phyloP scores from a whole-genome alignment of 1,284 basidiomycete genomes.

The Puccinia coronata region DNA sequence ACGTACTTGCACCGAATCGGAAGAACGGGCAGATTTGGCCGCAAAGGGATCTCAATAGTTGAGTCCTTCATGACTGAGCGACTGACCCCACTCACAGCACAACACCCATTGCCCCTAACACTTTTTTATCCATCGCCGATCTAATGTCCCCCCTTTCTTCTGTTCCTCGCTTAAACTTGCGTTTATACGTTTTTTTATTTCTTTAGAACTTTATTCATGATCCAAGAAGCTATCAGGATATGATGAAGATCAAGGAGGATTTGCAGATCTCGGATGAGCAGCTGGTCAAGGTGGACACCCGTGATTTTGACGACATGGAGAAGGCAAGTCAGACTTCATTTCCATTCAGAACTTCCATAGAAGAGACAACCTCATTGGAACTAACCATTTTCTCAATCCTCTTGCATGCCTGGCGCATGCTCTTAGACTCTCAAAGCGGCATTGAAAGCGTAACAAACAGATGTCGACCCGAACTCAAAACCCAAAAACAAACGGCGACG shows the following conservation, averaged over 20 bases:
- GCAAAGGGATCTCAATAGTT: conserved; percentile 84
- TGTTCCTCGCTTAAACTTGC: too few relatives aligned
- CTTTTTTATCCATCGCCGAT: not conserved
- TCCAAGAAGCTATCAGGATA: conserved; percentile 76
- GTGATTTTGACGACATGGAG: conserved; percentile 83
- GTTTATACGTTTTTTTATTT: not conserved
- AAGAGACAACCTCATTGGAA: too few relatives aligned
- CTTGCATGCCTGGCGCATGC: too few relatives aligned
- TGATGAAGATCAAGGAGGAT: conserved; percentile 76
- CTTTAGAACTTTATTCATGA: conserved; percentile 81
- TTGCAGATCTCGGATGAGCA: conserved; percentile 72
- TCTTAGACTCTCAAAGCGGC: conserved; percentile 45
- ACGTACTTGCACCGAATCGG: conserved; percentile 98
- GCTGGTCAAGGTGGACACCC: conserved; percentile 49
- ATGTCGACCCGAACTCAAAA: not conserved
- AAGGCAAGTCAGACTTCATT: conserved; percentile 59
- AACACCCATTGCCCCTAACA: too few relatives aligned
- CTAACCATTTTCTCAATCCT: too few relatives aligned
- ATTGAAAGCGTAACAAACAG: conserved; percentile 19
- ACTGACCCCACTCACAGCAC: too few relatives aligned
- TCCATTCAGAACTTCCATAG: too few relatives aligned
- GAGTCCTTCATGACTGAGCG: too few relatives aligned
- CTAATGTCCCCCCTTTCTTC: not conserved
- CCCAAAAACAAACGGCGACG: not conserved
- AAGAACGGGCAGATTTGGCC: conserved; percentile 90